phyloP scores from a whole-genome alignment of 768 basidiomycete species.

The Leucocoprinus leucothites region DNA sequence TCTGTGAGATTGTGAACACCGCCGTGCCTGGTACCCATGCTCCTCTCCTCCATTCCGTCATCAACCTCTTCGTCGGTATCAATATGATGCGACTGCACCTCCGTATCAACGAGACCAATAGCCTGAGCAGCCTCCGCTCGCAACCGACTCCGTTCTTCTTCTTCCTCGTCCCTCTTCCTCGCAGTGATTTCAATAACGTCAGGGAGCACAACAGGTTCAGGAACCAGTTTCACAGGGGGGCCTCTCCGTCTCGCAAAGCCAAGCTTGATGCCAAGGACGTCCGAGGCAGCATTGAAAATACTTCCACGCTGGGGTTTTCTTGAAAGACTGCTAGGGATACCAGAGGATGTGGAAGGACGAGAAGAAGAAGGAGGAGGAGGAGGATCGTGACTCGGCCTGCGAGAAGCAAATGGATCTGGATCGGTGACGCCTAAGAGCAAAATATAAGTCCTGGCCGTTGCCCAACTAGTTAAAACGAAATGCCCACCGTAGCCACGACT shows the following conservation, averaged over 20 bases:
- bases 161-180: conserved; percentile 52
- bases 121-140: conserved; percentile 74
- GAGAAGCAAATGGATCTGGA: conserved; percentile 20
- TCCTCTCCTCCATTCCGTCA: conserved; percentile 14
- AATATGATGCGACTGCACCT: conserved; percentile 31
- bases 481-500: conserved; percentile 3
- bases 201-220: conserved; percentile 49
- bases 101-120: conserved; percentile 58
- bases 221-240: conserved; percentile 31
- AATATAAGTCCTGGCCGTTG: too few relatives aligned
- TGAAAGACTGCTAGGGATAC: conserved; percentile 17
- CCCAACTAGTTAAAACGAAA: neutral
- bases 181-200: conserved; percentile 74
- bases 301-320: conserved; percentile 36
- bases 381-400: conserved; percentile 19
- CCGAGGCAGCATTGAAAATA: conserved; percentile 52
- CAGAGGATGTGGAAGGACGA: conserved; percentile 19
- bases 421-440: neutral
- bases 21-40: neutral
- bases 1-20: conserved; percentile 12
- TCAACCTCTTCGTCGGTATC: conserved; percentile 39
- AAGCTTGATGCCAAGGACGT: conserved; percentile 46
- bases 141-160: conserved; percentile 72
- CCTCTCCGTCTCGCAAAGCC: conserved; percentile 32
- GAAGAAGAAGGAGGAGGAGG: conserved; percentile 10